Evolutionary conservation across 805 yeast species (phyloP).

Genomic region (Gaillardinia entomophila): DNA sequence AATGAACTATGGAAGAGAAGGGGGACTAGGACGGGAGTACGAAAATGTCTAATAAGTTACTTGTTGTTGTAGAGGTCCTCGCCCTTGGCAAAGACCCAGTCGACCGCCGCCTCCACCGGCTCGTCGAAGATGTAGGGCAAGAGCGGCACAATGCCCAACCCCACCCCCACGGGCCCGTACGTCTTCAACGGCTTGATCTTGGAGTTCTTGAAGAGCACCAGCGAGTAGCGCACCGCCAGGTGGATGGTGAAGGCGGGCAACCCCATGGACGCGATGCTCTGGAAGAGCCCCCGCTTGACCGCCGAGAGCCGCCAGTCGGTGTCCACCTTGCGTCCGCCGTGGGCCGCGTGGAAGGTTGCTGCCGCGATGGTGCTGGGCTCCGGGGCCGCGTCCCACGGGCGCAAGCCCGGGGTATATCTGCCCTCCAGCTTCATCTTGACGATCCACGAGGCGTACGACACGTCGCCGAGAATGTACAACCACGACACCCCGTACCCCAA

Average conservation of each 20-base stretch:
- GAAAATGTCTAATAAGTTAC: background rate
- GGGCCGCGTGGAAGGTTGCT: constrained; percentile 17
- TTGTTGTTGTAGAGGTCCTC: constrained; percentile 21
- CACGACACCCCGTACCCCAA: constrained; percentile 71
- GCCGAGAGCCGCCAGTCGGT: constrained; percentile 65
- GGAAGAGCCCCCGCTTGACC: constrained; percentile 72
- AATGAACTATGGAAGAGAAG: background rate
- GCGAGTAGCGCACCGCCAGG: constrained; percentile 65
- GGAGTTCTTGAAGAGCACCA: constrained; percentile 53
- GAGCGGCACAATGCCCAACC: constrained; percentile 70
- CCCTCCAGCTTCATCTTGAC: constrained; percentile 64
- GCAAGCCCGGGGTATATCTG: constrained; percentile 49
- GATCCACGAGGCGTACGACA: constrained; percentile 67
- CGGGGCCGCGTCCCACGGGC: constrained; percentile 63
- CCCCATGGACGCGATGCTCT: constrained; percentile 79
- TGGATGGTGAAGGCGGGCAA: constrained; percentile 84
- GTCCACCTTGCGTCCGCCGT: constrained; percentile 27
- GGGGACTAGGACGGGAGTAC: too few relatives aligned
- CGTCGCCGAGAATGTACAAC: constrained; percentile 73
- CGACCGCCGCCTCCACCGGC: constrained; percentile 71
- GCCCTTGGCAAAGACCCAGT: constrained; percentile 52
- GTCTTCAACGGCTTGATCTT: constrained; percentile 43
- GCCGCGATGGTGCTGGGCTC: constrained; percentile 34
- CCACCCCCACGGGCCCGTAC: constrained; percentile 76
- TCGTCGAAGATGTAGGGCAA: constrained; percentile 77